Evolutionary conservation across 2,329 filamentous ascomycete genomes (phyloP).

Genomic region (Pseudogymnoascus sp.): DNA sequence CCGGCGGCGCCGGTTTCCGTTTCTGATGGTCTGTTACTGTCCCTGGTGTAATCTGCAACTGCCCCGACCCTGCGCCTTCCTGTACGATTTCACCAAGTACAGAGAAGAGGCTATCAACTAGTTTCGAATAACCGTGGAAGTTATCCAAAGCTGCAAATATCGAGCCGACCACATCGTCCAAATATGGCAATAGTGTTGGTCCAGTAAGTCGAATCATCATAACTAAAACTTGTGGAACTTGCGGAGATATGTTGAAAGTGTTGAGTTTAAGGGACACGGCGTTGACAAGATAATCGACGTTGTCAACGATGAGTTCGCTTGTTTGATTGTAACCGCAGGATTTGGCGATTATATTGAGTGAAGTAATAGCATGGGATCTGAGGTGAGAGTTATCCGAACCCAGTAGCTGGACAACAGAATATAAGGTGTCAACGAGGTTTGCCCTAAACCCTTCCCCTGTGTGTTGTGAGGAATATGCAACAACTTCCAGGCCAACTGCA

Average conservation of each 20-base stretch:
- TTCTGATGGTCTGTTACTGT: constrained; percentile 32
- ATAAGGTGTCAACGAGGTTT: constrained; percentile 85
- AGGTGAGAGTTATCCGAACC: constrained; percentile 61
- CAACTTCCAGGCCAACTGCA: constrained; percentile 71
- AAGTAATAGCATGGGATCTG: constrained; percentile 72
- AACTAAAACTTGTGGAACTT: constrained; percentile 78
- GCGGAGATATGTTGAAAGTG: constrained; percentile 83
- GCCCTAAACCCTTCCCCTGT: constrained; percentile 62
- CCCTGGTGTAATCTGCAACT: constrained; percentile 30
- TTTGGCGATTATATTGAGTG: constrained; percentile 69
- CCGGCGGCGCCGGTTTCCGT: constrained; percentile 21
- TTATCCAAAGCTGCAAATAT: constrained; percentile 91
- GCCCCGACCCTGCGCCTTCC: constrained; percentile 59
- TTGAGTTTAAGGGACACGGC: constrained; percentile 83
- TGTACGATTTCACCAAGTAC: constrained; percentile 77
- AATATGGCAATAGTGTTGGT: constrained; percentile 69
- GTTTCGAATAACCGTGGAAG: constrained; percentile 82
- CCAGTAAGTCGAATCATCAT: constrained; percentile 94
- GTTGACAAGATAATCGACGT: constrained; percentile 95
- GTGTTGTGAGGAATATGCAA: constrained; percentile 65
- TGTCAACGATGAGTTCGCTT: constrained; percentile 73
- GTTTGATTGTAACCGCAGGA: constrained; percentile 68
- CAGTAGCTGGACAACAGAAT: constrained; percentile 82
- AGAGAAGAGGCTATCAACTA: constrained; percentile 78
- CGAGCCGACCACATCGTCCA: constrained; percentile 84